Evolutionary conservation across 2,329 filamentous ascomycete genomes (phyloP), one percentile per base, ranked within the genome.

Genomic region (Xylaria sp.): DNA sequence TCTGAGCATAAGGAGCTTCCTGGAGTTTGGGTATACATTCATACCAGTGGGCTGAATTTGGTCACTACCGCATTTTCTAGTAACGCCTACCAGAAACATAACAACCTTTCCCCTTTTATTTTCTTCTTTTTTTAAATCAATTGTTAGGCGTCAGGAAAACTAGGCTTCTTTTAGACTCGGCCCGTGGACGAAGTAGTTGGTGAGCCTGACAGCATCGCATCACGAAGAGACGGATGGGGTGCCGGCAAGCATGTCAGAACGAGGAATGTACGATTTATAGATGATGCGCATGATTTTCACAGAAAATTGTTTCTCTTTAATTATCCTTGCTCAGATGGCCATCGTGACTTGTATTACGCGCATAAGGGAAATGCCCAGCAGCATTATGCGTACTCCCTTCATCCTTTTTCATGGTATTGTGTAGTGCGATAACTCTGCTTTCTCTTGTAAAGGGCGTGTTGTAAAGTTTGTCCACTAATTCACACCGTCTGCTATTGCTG

Each of bases 151-250:
- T 54, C 20, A 56, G 52, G 59, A 46, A 55, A 60, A 55, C 32
- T 46, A 34, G 57, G 58, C 20, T 63, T 62, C 15, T 56, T 50
- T 66, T 63, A 66, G 58, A 69, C 34, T 48, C 12, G 28, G 50
- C 56, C 46, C 34, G 34, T 28, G 54, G 58, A 56, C 13, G 54
- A 64, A 64, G 54, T 8, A 37, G 41, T 32, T 41, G 39, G 52
- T 23, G 20, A 52, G 34, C 54, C 25, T 10, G 25, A 37, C n/a
- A 7, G 28, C 57, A 34, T 18, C n/a, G 10, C 46, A 25, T 55
- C 59, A 41, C 41, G 34, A 23, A 39, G 18, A 44, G 46, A 59
- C 32, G 12, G 28, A 58, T 46, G 28, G 51, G 32, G 46, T 59
- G 46, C 25, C 25, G 18, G 46, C 20, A 52, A 34, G 13, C 34